Percentiles rank a stretch among this genome's conserved stretches.
Evolutionary conservation across 2,329 filamentous ascomycete genomes (phyloP).

Genomic region (Metarhizium rileyi): DNA sequence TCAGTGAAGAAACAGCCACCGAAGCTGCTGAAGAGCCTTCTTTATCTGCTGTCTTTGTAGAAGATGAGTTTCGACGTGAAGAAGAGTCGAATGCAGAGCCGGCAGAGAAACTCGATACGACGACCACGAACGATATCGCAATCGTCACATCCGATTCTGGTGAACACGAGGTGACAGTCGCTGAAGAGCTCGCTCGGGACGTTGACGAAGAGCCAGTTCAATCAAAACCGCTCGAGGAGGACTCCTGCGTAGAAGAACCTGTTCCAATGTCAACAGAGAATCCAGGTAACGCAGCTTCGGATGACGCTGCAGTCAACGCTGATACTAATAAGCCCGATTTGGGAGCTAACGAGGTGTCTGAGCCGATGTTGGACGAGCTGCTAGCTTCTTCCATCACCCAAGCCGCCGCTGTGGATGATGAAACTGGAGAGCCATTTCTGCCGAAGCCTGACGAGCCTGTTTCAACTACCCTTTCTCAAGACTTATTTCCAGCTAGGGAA

Average conservation of each 20-base stretch:
- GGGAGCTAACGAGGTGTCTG: not conserved
- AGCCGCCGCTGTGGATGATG: not conserved
- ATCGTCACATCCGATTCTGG: not conserved
- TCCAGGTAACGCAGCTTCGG: too few species aligned
- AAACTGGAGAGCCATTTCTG: not conserved
- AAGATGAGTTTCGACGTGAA: not conserved
- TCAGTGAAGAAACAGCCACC: not conserved
- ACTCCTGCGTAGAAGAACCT: too few species aligned
- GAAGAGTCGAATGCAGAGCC: not conserved
- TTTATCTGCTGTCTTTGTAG: not conserved
- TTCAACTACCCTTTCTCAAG: not conserved
- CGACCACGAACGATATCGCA: not conserved
- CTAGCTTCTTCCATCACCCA: not conserved
- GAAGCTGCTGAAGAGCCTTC: not conserved
- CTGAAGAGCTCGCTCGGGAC: not conserved
- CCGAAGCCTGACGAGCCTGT: not conserved
- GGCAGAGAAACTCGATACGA: not conserved
- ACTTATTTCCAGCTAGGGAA: not conserved
- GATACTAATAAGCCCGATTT: not conserved
- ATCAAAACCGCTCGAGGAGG: not conserved
- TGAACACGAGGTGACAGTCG: not conserved
- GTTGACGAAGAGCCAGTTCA: not conserved
- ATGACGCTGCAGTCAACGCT: not conserved
- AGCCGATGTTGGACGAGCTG: not conserved
- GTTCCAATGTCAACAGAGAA: too few species aligned